Conservation (phyloP, 805 yeast genomes). For the Blastobotrys chiropterorum region DNA sequence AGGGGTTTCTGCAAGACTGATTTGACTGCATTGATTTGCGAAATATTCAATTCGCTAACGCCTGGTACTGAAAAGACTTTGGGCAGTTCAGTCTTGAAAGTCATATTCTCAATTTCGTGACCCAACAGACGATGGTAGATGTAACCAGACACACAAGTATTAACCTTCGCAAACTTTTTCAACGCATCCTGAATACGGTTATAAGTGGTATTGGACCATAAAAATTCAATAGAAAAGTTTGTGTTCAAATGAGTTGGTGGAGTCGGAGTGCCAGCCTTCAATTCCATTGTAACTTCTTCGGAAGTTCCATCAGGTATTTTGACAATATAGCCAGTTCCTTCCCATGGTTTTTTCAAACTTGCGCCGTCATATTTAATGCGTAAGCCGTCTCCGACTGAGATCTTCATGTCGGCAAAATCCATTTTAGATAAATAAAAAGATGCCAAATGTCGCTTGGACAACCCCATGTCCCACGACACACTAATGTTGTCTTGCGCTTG, state of each 20-base stretch:
- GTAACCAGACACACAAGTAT: constrained; percentile 63
- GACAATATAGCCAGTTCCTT: constrained; percentile 62
- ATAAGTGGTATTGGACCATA: constrained; percentile 83
- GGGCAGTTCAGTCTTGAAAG: constrained; percentile 46
- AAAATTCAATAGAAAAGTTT: constrained; percentile 77
- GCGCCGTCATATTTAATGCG: constrained; percentile 56
- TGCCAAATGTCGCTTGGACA: constrained; percentile 60
- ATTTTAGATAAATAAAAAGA: constrained; percentile 56
- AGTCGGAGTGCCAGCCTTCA: constrained; percentile 37
- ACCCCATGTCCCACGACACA: constrained; percentile 67
- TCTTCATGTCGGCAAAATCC: constrained; percentile 58
- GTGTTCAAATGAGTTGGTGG: constrained; percentile 52
- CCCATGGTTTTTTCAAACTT: constrained; percentile 59
- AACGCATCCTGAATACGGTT: constrained; percentile 80
- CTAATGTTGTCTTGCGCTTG: constrained; percentile 68
- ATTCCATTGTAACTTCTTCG: constrained; percentile 68
- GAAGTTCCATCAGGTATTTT: constrained; percentile 60
- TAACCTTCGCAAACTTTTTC: constrained; percentile 60
- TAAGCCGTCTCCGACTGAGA: constrained; percentile 83
- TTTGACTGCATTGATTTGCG: constrained; percentile 74
- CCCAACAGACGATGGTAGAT: constrained; percentile 77
- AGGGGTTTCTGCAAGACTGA: constrained; percentile 64
- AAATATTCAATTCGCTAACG: constrained; percentile 63
- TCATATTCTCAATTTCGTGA: constrained; percentile 58
- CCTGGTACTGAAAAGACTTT: constrained; percentile 54